Evolutionary conservation across 495 filamentous ascomycete species (phyloP), one percentile per base, ranked within the genome.

Genomic region (Pyrenula aspistea): DNA sequence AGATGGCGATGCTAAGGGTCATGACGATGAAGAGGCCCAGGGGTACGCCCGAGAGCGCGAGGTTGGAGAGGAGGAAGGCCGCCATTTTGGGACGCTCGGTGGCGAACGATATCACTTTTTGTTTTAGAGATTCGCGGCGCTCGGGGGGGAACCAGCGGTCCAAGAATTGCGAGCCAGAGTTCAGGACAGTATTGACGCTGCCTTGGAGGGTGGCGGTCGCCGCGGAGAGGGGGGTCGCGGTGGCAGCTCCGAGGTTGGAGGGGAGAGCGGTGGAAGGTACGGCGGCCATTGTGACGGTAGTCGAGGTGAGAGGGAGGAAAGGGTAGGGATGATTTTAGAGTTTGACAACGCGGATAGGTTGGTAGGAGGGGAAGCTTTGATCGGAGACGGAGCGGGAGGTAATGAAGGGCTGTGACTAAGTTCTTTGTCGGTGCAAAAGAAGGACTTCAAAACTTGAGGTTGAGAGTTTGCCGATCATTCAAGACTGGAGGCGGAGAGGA

Each of bases 21-120:
- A 86, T 85, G 60, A 76, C 62, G 55, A 76, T 23, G 73, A 89
- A 88, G 49, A 88, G 67, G 25, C 77, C 63, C 55, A 88, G 25
- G 12, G 86, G 85, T 54, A 85, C 59, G 51, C 77, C 70, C 10
- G 78, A 79, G 49, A 84, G 69, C 56, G 72, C 63, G 24, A 82
- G 55, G 60, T 87, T 82, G 10, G 71, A 71, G 49, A 74, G 66
- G 50, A 85, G 60, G 65, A 87, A 83, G 53, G 78, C 60, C 15
- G 63, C 22, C 22, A 67, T 56, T 48, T 58, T 22, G 1, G 67
- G 67, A 36, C 61, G 59, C 10, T 54, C 10, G 22, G 15, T 25
- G 4, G 56, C 24, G 22, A 63, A 57, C 11, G 20, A 19, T 22
- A 62, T 12, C 49, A 62, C 4, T 48, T 54, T 53, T 22, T 24